A percentile compares a stretch with the other conserved stretches of the same genome.
phyloP scores from a whole-genome alignment of 176 grass and related monocot genomes.

The Tuctoria greenei region DNA sequence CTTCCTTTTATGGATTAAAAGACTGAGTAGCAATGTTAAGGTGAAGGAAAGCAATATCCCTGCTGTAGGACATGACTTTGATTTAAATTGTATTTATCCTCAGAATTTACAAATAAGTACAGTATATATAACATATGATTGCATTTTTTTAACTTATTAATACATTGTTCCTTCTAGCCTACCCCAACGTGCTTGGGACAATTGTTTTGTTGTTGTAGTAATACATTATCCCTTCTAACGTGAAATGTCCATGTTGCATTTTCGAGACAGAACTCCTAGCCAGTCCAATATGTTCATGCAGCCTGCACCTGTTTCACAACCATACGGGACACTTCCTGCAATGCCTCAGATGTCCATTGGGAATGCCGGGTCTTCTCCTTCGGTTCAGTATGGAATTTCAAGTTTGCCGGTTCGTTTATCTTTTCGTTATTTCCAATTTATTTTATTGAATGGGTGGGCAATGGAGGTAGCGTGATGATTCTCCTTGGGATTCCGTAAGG shows the following conservation, averaged over 20 bases:
- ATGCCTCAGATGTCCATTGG: conserved; percentile 97
- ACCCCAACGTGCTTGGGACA: too few species aligned
- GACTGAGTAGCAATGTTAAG: neutral
- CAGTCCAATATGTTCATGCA: conserved; percentile 77
- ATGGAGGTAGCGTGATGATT: neutral
- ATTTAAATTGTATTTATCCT: neutral
- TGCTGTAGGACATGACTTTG: neutral
- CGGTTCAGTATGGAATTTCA: conserved; percentile 96
- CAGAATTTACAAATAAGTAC: neutral
- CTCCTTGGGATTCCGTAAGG: neutral
- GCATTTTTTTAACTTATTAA: neutral
- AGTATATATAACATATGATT: neutral
- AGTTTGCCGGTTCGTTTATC: conserved; percentile 74
- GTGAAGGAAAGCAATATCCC: conserved; percentile 9
- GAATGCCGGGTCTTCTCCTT: conserved; percentile 70
- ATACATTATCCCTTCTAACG: conserved; percentile 13
- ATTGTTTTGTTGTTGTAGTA: too few species aligned
- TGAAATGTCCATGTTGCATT: conserved; percentile 31
- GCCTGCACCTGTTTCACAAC: conserved; percentile 68
- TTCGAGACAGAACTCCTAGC: conserved; percentile 46
- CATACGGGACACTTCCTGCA: conserved; percentile 86
- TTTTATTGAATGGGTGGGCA: conserved; percentile 1
- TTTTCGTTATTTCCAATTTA: conserved; percentile 17
- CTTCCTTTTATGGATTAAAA: neutral
- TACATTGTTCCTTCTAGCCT: conserved; percentile 18